Conservation (phyloP, 106 monocot species). For the Dendrobium chrysotoxum region DNA sequence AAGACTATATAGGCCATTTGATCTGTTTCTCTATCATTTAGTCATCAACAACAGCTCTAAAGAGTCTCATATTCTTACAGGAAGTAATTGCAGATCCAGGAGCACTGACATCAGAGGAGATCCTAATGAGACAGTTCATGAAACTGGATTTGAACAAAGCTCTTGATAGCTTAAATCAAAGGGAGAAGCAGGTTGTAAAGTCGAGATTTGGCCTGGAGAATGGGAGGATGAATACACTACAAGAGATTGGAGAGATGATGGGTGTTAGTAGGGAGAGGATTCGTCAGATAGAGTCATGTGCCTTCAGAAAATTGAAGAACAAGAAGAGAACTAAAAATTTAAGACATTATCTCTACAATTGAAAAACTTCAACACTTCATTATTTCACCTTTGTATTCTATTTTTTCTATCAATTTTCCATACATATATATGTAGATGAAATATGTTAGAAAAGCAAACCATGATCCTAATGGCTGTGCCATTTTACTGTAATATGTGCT, state of each 20-base stretch:
- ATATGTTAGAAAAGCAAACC: no score
- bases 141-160: constrained; percentile 66
- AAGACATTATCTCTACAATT: constrained; percentile 38
- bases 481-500: no score
- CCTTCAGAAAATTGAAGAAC: constrained; percentile 76
- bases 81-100: constrained; percentile 78
- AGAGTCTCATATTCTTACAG: constrained; percentile 19
- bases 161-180: constrained; percentile 55
- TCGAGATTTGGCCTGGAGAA: constrained; percentile 80
- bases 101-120: constrained; percentile 53
- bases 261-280: constrained; percentile 85
- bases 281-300: constrained; percentile 78
- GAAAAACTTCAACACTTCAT: not conserved
- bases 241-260: constrained; percentile 80
- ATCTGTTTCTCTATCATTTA: no score
- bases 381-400: no score
- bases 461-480: no score
- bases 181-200: constrained; percentile 68
- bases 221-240: constrained; percentile 73
- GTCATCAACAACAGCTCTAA: no score
- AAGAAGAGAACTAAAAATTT: constrained; percentile 62
- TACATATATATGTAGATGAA: no score
- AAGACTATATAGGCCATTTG: no score
- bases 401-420: no score
- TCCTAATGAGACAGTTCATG: constrained; percentile 65